Evolutionary conservation across 2,329 filamentous ascomycete species (phyloP).

Genomic region (Aquanectria penicillioides): DNA sequence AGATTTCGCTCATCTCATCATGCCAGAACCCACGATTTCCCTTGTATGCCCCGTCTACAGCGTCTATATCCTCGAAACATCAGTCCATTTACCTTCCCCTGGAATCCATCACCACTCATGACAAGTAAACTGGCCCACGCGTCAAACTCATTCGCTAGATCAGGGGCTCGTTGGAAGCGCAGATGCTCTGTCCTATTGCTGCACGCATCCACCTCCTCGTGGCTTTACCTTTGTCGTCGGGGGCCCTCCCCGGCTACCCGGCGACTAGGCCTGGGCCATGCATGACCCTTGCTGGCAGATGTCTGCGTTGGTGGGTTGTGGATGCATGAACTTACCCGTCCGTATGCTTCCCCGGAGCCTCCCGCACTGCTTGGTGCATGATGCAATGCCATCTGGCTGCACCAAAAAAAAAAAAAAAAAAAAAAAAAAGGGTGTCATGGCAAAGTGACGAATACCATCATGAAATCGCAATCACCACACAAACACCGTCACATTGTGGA

Average conservation of each 20-base stretch:
- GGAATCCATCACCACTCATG: constrained; percentile 4
- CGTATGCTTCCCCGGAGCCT: constrained; percentile 9
- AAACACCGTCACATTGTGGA: too few relatives aligned
- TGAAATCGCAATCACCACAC: neutral
- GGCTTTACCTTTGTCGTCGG: constrained; percentile 14
- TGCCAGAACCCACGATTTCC: constrained; percentile 2
- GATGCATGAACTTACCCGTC: constrained; percentile 23
- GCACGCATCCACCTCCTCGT: constrained; percentile 8
- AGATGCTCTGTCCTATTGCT: neutral
- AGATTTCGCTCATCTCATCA: too few relatives aligned
- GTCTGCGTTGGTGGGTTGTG: constrained; percentile 2
- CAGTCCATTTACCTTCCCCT: neutral
- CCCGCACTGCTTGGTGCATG: neutral
- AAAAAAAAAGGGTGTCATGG: too few relatives aligned
- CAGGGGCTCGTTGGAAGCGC: neutral
- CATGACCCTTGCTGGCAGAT: constrained; percentile 25
- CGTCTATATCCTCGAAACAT: too few relatives aligned
- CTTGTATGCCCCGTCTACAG: too few relatives aligned
- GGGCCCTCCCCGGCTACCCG: constrained; percentile 14
- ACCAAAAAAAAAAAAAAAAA: too few relatives aligned
- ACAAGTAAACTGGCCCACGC: constrained; percentile 11
- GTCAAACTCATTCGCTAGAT: neutral
- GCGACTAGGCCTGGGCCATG: constrained; percentile 8
- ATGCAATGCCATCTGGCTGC: too few relatives aligned
- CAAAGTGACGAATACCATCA: neutral